Evolutionary conservation across 768 basidiomycete species (phyloP), one percentile per base, ranked within the genome.

Genomic region (Chalciporus chontae): DNA sequence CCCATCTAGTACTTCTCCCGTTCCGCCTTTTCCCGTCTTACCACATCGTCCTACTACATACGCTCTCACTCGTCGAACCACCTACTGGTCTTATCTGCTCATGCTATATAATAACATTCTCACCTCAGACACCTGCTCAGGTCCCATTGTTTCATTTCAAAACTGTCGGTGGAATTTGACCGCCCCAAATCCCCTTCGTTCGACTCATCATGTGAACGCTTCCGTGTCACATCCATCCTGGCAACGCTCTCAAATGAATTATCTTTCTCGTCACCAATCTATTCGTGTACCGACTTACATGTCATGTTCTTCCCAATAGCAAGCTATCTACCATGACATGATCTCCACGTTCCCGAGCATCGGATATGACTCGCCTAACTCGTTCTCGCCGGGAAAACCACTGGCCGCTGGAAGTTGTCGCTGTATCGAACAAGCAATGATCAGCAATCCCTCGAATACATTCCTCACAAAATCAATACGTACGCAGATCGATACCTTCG

Each of bases 401-500:
- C 75, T 34, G 86, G 84, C 26, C 86, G 80, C 37, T 79, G 74
- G 66, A 76, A 85, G 70, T 89, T 85, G 59, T 80, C 84, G 49
- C 85, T 77, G 64, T 27, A 45, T n/a, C 43, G 37, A 43, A 18
- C 50, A 5, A 32, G 15, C 8, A 5, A 13, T 26, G 19, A 47
- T 64, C 41, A 66, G 62, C 45, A 18, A 46, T 11, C 27, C 47
- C 17, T 23, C 24, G 9, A 43, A 50, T 54, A 34, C 38, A 11
- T 24, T 1, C 13, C 18, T 41, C 49, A n/a, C 36, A 51, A 24
- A 26, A 24, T 27, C 41, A 51, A 61, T 46, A 87, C 90, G 68
- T 74, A 94, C 89, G 88, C 82, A 59, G 85, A 81, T 61, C 95
- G 83, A 73, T 89, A 96, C 62, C 89, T 79, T 69, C 95, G 79